Percentiles rank a stretch among this genome's conserved stretches.
Evolutionary conservation across 495 filamentous ascomycete species (phyloP).

Genomic region (Lasiosphaeria hispida): DNA sequence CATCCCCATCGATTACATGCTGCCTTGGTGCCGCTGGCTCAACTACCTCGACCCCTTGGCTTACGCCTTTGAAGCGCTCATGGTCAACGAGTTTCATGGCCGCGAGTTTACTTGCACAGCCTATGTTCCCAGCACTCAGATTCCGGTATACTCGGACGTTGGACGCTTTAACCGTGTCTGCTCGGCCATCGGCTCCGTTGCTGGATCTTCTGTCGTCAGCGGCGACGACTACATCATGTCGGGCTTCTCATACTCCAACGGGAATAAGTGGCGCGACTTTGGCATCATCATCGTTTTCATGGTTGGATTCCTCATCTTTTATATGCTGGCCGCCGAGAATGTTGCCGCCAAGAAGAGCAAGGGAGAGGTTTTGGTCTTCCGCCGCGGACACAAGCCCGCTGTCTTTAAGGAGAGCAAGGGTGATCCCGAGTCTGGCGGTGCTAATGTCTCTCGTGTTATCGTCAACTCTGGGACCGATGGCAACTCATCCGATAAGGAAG

Average conservation of each 20-base stretch:
- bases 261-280: slow-evolving; percentile 75
- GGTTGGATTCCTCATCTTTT: slow-evolving; percentile 60
- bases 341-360: slow-evolving; percentile 78
- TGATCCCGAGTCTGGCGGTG: slow-evolving; percentile 53
- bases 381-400: slow-evolving; percentile 65
- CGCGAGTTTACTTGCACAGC: slow-evolving; percentile 61
- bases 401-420: slow-evolving; percentile 55
- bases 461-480: slow-evolving; percentile 46
- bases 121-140: slow-evolving; percentile 54
- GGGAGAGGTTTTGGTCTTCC: slow-evolving; percentile 86
- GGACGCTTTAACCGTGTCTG: slow-evolving; percentile 51
- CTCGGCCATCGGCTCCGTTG: slow-evolving; percentile 56
- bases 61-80: slow-evolving; percentile 82
- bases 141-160: slow-evolving; percentile 48
- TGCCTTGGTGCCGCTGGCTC: slow-evolving; percentile 81
- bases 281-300: slow-evolving; percentile 78
- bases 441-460: slow-evolving; percentile 34
- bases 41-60: slow-evolving; percentile 82
- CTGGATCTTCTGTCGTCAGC: slow-evolving; percentile 51
- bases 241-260: slow-evolving; percentile 57
- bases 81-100: slow-evolving; percentile 84
- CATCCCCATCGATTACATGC: slow-evolving; percentile 76
- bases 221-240: slow-evolving; percentile 69
- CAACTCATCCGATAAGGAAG: slow-evolving; percentile 47
- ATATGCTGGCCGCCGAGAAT: slow-evolving; percentile 71